Base-by-base conservation (phyloP, 768 basidiomycete genomes). In the Neoboletus magnificus region DNA sequence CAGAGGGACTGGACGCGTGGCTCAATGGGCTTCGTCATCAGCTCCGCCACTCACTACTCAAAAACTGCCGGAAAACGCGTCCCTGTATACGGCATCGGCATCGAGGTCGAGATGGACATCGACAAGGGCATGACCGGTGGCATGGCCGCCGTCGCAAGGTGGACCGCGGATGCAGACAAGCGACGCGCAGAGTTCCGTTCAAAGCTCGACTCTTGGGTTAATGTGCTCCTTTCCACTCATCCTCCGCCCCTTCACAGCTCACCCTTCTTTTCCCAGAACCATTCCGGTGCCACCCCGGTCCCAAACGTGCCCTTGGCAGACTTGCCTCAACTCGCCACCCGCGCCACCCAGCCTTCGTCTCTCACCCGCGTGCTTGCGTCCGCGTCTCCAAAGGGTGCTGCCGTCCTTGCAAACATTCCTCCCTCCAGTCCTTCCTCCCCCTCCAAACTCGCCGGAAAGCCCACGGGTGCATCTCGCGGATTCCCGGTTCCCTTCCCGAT, bases 111-210 rank as follows among this genome's bases (percentile, higher is more conserved):
- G 62, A 86, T 90, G 76, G 84, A 91, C 63, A 81, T 91, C 52
- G 88, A 90, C 71, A 89, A 88, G 72, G 84, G 81, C 62, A 85
- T 89, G 85, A 76, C 76, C 22, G 83, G 81, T 43, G 89, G 91
- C n/a, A 92, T 93, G 87, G 89, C 89, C 36, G 88, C 91, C 29
- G 88, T 93, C 42, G 91, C 91, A 50, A 82, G 89, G 53, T 93
- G 91, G 91, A 91, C 91, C 3, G 82, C 87, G 29, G 83, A 77
- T 42, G 73, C 80, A 36, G 87, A 89, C 52, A 73, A 72, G 33
- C 82, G 91, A 51, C 81, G 84, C 52, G 72, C 76, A 51, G 74
- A 81, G 50, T 79, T 92, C 59, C 75, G 75, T 25, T 58, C 66
- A 18, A 93, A 89, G 64, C 71, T 93, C 32, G 72, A 81, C 39